A percentile compares a stretch with the other conserved stretches of the same genome.
phyloP scores from a whole-genome alignment of 2,329 filamentous ascomycete genomes.

The Dissoconium aciculare region DNA sequence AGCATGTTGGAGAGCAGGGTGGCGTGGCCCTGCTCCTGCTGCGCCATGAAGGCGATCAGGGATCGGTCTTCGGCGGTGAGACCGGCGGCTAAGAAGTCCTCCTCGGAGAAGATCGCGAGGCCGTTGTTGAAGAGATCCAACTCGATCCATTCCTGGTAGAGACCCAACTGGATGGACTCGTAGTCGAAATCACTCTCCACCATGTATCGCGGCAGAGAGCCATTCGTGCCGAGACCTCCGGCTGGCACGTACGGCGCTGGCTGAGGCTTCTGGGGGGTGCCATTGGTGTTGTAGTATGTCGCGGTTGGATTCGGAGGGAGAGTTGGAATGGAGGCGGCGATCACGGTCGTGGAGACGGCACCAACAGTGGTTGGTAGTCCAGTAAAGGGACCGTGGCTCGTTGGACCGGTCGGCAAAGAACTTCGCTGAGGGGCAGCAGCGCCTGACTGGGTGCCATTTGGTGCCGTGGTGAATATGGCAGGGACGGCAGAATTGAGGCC shows the following conservation, averaged over 20 bases:
- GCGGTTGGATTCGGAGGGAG: conserved; percentile 45
- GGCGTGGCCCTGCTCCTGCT: conserved; percentile 65
- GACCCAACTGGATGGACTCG: conserved; percentile 55
- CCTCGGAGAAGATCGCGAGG: conserved; percentile 50
- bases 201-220: conserved; percentile 59
- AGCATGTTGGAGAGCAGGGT: conserved; percentile 67
- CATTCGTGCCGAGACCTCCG: conserved; percentile 61
- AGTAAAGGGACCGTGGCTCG: conserved; percentile 53
- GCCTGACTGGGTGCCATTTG: conserved; percentile 17
- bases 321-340: conserved; percentile 44
- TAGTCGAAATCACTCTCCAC: conserved; percentile 73
- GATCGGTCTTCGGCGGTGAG: conserved; percentile 54
- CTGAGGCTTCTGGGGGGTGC: conserved; percentile 49
- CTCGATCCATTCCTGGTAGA: conserved; percentile 78
- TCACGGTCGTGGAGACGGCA: conserved; percentile 44
- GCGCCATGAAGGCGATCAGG: conserved; percentile 60
- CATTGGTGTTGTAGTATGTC: conserved; percentile 57
- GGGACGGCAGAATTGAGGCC: conserved; percentile 30
- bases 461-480: conserved; percentile 22
- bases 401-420: conserved; percentile 40
- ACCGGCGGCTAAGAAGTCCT: conserved; percentile 55
- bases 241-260: conserved; percentile 58
- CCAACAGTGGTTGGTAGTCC: conserved; percentile 56
- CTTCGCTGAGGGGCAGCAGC: conserved; percentile 33
- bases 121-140: conserved; percentile 70